Base-by-base conservation (phyloP, 2,329 filamentous ascomycete species). In the Dendryphion nanum region DNA sequence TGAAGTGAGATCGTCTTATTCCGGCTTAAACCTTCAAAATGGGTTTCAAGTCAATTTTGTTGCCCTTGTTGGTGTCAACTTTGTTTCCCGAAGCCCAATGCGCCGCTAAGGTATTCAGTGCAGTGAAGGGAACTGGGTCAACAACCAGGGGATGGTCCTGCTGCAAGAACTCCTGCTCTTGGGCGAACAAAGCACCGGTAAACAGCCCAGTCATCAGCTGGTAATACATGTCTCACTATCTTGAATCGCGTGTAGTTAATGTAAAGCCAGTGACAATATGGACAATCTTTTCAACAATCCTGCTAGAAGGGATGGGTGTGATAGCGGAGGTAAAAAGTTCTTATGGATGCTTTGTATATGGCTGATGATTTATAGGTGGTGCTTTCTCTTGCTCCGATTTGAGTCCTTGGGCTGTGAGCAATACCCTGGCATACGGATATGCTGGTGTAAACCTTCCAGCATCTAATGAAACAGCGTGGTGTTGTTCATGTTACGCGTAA, bases 401-500 rank as follows among this genome's bases (percentile, higher is more conserved):
- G 55, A 71, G 68, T 26, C 80, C 81, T 0, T 82, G 75, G 73
- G 78, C 77, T 14, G 70, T 80, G 38, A 75, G 69, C 48, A 71
- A 76, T 35, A 63, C 66, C 14, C 51, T 79, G 6, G 70, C 78
- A 6, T 84, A 82, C 51, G 80, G 80, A 7, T 84, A 79, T 52
- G 78, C 80, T 2, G 79, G 81, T 6, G 79, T 80, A 4, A 69
- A 68, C 18, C 69, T 83, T 40, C 57, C 66, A 1, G 79, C 79
- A 14, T 70, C 72, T 17, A 73, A 65, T 4, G 80, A 83, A 60
- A 62, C 66, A 0, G 69, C 63, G 14, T 81, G 77, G 75, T 84
- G 81, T 67, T 84, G 81, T 53, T 74, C 72, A 35, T 82, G 79
- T 59, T 82, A 81, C 53, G 67, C 75, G 66, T 62, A 40, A 49